Evolutionary conservation across 2,329 filamentous ascomycete species (phyloP), one percentile per base, ranked within the genome.

Genomic region (Monosporascus cannonballus): DNA sequence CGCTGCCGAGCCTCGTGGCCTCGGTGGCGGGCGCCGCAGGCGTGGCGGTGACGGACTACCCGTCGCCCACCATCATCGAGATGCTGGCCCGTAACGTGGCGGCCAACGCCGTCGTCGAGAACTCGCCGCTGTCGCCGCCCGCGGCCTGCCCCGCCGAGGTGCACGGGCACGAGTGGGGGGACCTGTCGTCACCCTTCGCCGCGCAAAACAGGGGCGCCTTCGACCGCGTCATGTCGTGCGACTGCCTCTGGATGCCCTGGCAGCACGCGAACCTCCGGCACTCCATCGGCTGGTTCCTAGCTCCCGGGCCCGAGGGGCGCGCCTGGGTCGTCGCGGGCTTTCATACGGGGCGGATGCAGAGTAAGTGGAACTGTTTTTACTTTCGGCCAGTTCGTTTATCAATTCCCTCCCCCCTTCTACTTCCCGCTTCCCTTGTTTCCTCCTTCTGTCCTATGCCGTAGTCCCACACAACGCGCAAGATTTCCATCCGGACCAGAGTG

Each of bases 221-320:
- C 63, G 81, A 81, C 46, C 78, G 84, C 53, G 73, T 90, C 41
- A 69, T 89, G n/a, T 83, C 83, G 0, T 84, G 85, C 56, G 86
- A 90, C 69, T 89, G 86, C 62, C 76, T 88, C 52, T 90, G 87
- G 86, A 89, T 90, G 84, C 80, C 82, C 1, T 79, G 78, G 73
- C 80, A 90, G 72, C 87, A 90, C 67, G 75, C 69, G n/a, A 86
- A 84, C 66, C 75, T 90, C 25, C 77, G 77, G 47, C 68, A 64
- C 42, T 87, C 84, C 24, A 81, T 89, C 63, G 68, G 75, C 5
- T 81, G 83, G 68, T 87, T 89, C 63, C 72, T 90, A 1, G 64
- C 59, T 46, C 56, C 52, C 15, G 51, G 27, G 11, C 20, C 69
- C 2, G 66, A 61, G 17, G 79, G 82, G 2, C 73, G 80, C 36